These are phyloP conservation scores for Phytophthora sansomeana DNA, from an alignment of 352 stramenopile genomes.

Conservation along the genomic window DNA sequence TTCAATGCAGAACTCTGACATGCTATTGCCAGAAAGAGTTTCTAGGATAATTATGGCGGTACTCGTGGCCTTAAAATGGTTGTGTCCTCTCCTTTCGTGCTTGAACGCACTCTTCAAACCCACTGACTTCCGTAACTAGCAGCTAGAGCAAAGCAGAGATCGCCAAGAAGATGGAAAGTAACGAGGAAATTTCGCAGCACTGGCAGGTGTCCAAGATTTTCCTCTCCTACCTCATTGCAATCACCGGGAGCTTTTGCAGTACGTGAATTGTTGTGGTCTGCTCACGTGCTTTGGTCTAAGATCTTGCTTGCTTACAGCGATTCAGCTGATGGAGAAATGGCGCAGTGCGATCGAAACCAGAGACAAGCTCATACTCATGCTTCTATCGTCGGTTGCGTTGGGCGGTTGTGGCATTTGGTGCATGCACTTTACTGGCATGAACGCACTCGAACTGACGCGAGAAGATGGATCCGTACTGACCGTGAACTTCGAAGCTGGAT, in stretches of 20 bases:
- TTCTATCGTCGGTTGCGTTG: constrained; percentile 49
- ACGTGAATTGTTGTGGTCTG: constrained; percentile 2
- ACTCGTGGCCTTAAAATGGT: not conserved
- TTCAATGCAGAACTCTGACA: no score
- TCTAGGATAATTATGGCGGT: constrained; percentile 10
- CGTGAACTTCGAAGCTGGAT: constrained; percentile 62
- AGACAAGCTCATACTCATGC: constrained; percentile 52
- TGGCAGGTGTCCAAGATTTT: constrained; percentile 54
- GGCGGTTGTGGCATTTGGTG: constrained; percentile 73
- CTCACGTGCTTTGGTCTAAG: not conserved
- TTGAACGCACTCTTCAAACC: not conserved
- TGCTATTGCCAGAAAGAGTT: no score
- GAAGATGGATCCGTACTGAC: constrained; percentile 44
- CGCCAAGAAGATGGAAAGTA: constrained; percentile 15
- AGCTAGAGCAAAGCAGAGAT: not conserved
- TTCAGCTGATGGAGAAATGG: constrained; percentile 82
- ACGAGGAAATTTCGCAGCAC: constrained; percentile 40
- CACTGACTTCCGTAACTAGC: not conserved
- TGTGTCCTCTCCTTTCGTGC: no score
- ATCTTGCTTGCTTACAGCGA: constrained; percentile 37
- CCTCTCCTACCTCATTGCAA: constrained; percentile 60
- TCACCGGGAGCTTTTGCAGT: constrained; percentile 72
- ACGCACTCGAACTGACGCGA: constrained; percentile 46
- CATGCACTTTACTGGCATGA: constrained; percentile 85
- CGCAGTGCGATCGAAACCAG: constrained; percentile 42